phyloP scores from a whole-genome alignment of 257 asterid species.

The Jacaranda copaia region DNA sequence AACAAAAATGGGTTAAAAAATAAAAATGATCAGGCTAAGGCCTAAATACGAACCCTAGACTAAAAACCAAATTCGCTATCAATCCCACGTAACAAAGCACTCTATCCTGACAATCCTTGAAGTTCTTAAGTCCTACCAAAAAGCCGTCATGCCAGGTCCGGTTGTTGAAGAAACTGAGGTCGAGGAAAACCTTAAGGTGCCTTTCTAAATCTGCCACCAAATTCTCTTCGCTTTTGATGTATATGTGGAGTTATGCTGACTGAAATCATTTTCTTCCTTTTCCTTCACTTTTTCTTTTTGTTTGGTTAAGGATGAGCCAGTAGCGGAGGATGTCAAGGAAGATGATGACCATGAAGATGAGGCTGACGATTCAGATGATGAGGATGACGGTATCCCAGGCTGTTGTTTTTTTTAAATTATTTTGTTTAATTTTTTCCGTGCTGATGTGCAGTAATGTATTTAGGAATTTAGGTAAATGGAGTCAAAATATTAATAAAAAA shows the following conservation, averaged over 20 bases:
- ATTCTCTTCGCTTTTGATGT: neutral
- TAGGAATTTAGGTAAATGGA: too few relatives aligned
- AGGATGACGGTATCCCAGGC: slow-evolving; percentile 58
- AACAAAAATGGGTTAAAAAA: neutral
- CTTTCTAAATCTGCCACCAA: neutral
- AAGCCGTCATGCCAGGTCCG: slow-evolving; percentile 65
- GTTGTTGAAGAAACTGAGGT: slow-evolving; percentile 59
- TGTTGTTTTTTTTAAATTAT: neutral
- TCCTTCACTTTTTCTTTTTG: neutral
- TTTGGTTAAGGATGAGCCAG: slow-evolving; percentile 50
- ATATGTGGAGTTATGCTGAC: neutral
- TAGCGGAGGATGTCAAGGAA: slow-evolving; percentile 67
- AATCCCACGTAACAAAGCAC: slow-evolving; percentile 7
- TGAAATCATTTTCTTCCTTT: neutral
- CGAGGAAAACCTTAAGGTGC: slow-evolving; percentile 53
- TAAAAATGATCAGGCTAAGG: neutral
- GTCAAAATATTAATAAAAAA: too few relatives aligned
- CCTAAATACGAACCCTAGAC: slow-evolving; percentile 32
- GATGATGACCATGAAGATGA: slow-evolving; percentile 69
- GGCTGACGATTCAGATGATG: slow-evolving; percentile 65
- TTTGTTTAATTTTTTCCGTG: neutral
- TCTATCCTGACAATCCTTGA: slow-evolving; percentile 14
- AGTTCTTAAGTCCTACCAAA: neutral
- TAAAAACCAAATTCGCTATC: neutral
- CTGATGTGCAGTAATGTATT: too few relatives aligned